Base-by-base conservation (phyloP, 306 rosid genomes). In the Echinosophora koreensis region DNA sequence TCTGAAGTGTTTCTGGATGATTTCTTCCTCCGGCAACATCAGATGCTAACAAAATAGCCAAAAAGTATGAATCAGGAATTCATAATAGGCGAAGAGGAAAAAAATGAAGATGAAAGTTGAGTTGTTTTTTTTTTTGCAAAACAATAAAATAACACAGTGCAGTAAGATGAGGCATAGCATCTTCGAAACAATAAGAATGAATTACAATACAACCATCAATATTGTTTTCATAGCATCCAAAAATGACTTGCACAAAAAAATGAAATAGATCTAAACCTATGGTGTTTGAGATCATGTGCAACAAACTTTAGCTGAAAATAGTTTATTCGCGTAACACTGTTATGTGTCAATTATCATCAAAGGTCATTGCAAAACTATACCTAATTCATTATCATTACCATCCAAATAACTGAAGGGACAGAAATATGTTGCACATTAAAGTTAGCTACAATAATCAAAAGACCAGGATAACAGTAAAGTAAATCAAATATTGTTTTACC, bases 1-100 rank as follows among this genome's bases (percentile, higher is more conserved):
- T 88, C 80, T 96, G 96, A 5, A 90, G 74, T 56, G 95, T 91
- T 76, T 89, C 97, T 4, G 98, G 97, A 84, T 88, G 92, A 78
- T 82, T 88, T 82, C 92, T 85, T 83, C 88, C 93, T 16, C 92
- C 88, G 42, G 81, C 90, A 79, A 83, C 76, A 32, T 86, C 97
- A 8, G 91, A 85, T 67, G 84, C 90, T 88, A 86, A 62, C 42
- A 64, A 80, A 79, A 72, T 22, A 67, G 54, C 69, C 74, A 35
- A 18, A 72, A 44, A 11, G 39, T 4, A 3, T 4, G 32, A 30
- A 58, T 66, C 69, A 76, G 73, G 54, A 69, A 60, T 17, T 7
- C 73, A 56, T 55, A 56, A 74, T 35, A 16, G 17, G 66, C 11
- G 27, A 39, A 6, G 39, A 30, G 46, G 12, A 47, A 38, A 30